Evolutionary conservation across 164 flowering plant species (phyloP).

Genomic region (Vitis rupestris): DNA sequence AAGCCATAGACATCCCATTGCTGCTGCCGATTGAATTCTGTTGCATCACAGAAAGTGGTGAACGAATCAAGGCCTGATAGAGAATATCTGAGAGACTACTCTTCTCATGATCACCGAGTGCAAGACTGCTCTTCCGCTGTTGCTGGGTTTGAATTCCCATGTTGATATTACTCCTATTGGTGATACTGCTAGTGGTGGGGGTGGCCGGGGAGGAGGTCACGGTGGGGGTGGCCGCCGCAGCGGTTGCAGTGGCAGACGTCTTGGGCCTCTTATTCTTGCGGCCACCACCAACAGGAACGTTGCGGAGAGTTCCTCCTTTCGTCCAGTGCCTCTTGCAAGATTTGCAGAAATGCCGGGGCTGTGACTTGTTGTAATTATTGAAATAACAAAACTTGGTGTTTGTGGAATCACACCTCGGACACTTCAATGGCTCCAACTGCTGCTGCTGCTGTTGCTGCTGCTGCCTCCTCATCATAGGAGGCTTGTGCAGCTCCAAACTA

Average conservation of each 20-base stretch:
- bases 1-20: conserved; percentile 11
- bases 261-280: conserved; percentile 69
- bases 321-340: conserved; percentile 87
- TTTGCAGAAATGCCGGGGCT: conserved; percentile 85
- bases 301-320: conserved; percentile 75
- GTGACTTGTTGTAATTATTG: conserved; percentile 78
- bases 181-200: not conserved
- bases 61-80: conserved; percentile 21
- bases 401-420: conserved; percentile 73
- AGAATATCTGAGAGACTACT: conserved; percentile 28
- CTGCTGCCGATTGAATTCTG: conserved; percentile 3
- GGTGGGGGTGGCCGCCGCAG: conserved; percentile 17
- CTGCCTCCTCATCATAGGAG: conserved; percentile 19
- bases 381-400: conserved; percentile 89
- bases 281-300: conserved; percentile 82
- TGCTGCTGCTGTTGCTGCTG: conserved; percentile 28
- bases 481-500: conserved; percentile 29
- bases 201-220: not conserved
- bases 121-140: conserved; percentile 10
- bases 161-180: not conserved
- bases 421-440: conserved; percentile 43
- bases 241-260: conserved; percentile 16
- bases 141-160: conserved; percentile 9
- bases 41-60: conserved; percentile 11
- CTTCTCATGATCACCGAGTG: conserved; percentile 13